Base-by-base conservation (phyloP, 23 red algal genomes). In the Pyropia haitanensis region DNA sequence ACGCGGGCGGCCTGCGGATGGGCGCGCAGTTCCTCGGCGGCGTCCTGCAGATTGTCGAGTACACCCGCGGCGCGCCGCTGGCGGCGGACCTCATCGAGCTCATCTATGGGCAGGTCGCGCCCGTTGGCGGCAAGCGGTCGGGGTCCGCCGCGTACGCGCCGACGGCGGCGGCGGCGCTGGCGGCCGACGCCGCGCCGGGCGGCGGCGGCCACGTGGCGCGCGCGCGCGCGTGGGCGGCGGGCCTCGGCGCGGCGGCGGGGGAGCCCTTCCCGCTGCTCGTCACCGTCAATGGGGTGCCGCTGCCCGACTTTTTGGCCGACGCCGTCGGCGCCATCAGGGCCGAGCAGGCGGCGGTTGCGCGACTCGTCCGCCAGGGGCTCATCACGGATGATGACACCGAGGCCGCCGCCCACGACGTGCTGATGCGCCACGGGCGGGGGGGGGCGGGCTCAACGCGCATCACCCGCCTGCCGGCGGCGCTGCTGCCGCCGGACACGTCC, bases 21-120 rank as follows among this genome's bases (percentile, higher is more conserved):
- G 73, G 54, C 26, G 51, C 65, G 32, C 46, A 30, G 21, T 80
- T 89, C 31, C 67, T 80, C 19, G 34, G 58, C 12, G 77, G 71
- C 63, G 55, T 81, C 29, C 65, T 56, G 16, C 63, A 89, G 58
- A 48, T 81, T 23, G 18, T 75, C 14, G 64, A 89, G 61, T 81
- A 89, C 33, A 16, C 75, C 27, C 68, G 70, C 7, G 84, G 69
- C 23, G 56, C 59, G 5, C 71, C 62, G 2, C 31, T 89, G 28
- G 31, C 73, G 17, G 34, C 44, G 34, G n/a, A 80, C 19, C 8
- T 89, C 3, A 73, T 82, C 29, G 77, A 82, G 24, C 50, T 81
- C 29, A 27, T 65, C 3, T 90, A 68, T 51, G 44, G 25, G 24
- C 46, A 73, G 22, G 39, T 46, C 63, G 18, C 34, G 1, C 64